phyloP scores from a whole-genome alignment of 257 asterid species.

The Jasminum sambac region DNA sequence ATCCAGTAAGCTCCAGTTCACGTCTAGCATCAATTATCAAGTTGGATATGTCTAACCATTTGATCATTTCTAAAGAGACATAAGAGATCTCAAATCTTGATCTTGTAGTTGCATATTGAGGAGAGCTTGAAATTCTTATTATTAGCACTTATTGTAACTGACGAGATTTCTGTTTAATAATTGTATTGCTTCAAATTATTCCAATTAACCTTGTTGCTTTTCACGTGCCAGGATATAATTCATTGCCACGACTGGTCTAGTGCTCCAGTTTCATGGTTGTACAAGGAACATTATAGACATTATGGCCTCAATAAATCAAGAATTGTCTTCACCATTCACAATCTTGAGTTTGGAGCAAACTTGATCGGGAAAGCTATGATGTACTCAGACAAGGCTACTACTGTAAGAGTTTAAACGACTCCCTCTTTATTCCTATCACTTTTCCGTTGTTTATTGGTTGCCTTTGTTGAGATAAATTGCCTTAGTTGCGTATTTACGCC shows the following conservation, averaged over 20 bases:
- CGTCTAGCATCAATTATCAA: slow-evolving; percentile 18
- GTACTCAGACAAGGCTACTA: slow-evolving; percentile 81
- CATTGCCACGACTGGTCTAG: slow-evolving; percentile 99
- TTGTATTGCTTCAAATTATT: slow-evolving; percentile 3
- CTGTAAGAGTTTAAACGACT: slow-evolving; percentile 51
- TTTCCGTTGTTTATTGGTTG: slow-evolving; percentile 19
- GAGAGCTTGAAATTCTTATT: neutral
- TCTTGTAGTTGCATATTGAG: neutral
- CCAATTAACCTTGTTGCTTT: slow-evolving; percentile 20
- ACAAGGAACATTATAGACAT: slow-evolving; percentile 80
- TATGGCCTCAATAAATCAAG: slow-evolving; percentile 89
- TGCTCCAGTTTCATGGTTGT: slow-evolving; percentile 98
- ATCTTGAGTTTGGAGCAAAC: slow-evolving; percentile 88
- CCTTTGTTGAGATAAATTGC: neutral
- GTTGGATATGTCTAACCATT: slow-evolving; percentile 11
- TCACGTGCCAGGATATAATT: slow-evolving; percentile 69
- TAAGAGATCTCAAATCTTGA: slow-evolving; percentile 24
- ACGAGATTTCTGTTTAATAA: neutral
- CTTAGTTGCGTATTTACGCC: slow-evolving; percentile 20
- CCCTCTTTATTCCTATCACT: neutral
- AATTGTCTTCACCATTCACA: slow-evolving; percentile 90
- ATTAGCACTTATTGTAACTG: slow-evolving; percentile 9
- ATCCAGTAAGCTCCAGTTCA: slow-evolving; percentile 67
- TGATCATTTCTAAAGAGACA: slow-evolving; percentile 14
- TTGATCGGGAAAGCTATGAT: slow-evolving; percentile 83